Conservation (phyloP, 2,329 filamentous ascomycete species). For the Xylariaceae sp. region DNA sequence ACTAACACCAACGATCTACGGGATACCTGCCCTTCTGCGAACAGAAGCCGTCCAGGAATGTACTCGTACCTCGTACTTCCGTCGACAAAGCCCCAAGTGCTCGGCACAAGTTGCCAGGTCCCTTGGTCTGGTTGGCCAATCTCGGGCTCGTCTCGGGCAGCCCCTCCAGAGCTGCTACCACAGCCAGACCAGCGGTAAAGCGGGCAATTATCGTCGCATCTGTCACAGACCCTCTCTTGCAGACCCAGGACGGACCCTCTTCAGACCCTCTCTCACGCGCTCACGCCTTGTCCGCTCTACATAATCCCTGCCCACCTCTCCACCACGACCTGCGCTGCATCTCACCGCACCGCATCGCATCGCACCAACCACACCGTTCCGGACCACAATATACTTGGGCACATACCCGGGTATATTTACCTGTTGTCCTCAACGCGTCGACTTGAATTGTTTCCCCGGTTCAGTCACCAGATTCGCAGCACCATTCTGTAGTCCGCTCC, state of each 20-base stretch:
- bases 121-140: constrained; percentile 18
- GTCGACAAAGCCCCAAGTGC: constrained; percentile 2
- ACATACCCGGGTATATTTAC: no score
- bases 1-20: background rate
- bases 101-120: constrained; percentile 7
- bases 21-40: background rate
- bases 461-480: constrained; percentile 2
- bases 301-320: no score
- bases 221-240: background rate
- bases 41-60: background rate
- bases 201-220: background rate
- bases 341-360: no score
- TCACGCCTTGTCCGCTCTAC: no score
- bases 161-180: constrained; percentile 4
- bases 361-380: no score
- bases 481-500: background rate
- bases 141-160: constrained; percentile 2
- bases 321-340: no score
- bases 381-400: no score
- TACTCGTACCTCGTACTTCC: background rate
- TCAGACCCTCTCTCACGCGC: no score
- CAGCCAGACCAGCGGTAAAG: background rate
- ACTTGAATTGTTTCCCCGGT: background rate
- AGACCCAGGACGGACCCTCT: background rate
- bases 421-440: background rate